Conservation (phyloP, 2,329 filamentous ascomycete genomes). For the Chlorencoelia australis region DNA sequence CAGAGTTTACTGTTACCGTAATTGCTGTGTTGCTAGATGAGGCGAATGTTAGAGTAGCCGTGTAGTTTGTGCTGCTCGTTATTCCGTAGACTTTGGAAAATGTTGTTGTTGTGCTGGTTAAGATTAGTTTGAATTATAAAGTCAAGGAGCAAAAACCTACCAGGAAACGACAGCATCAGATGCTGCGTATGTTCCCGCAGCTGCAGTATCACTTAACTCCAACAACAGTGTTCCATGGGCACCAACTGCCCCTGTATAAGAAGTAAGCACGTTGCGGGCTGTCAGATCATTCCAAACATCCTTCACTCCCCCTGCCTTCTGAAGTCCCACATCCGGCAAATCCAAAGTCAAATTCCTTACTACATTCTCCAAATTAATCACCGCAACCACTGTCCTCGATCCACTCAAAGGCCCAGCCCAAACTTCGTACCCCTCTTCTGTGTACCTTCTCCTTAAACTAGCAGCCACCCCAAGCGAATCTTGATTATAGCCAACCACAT, state of each 20-base stretch:
- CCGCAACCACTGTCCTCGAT: slow-evolving; percentile 15
- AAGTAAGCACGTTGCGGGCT: slow-evolving; percentile 11
- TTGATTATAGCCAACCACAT: slow-evolving; percentile 22
- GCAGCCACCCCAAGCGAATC: slow-evolving; percentile 19
- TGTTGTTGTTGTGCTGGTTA: slow-evolving; percentile 9
- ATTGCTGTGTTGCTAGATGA: slow-evolving; percentile 1
- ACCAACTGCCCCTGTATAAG: slow-evolving; percentile 13
- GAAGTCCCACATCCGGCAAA: slow-evolving; percentile 19
- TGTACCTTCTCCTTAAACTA: slow-evolving; percentile 18
- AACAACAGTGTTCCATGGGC: slow-evolving; percentile 20
- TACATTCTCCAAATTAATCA: slow-evolving; percentile 16
- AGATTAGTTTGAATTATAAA: slow-evolving; percentile 1
- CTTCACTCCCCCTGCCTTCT: slow-evolving; percentile 15
- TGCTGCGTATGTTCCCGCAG: slow-evolving; percentile 9
- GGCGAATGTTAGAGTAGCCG: slow-evolving; percentile 10
- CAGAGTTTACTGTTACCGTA: slow-evolving; percentile 11
- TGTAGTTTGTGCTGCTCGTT: slow-evolving; percentile 16
- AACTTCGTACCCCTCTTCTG: slow-evolving; percentile 20
- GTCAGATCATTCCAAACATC: slow-evolving; percentile 17
- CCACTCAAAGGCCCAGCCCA: slow-evolving; percentile 20
- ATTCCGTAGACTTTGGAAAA: slow-evolving; percentile 15
- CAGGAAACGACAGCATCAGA: slow-evolving; percentile 10
- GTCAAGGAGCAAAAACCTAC: slow-evolving; percentile 5
- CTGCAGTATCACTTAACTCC: slow-evolving; percentile 12
- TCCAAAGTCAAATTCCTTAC: slow-evolving; percentile 15